These are phyloP conservation scores for Pichia scutulata DNA, from an alignment of 805 yeast species.

Conservation along the genomic window DNA sequence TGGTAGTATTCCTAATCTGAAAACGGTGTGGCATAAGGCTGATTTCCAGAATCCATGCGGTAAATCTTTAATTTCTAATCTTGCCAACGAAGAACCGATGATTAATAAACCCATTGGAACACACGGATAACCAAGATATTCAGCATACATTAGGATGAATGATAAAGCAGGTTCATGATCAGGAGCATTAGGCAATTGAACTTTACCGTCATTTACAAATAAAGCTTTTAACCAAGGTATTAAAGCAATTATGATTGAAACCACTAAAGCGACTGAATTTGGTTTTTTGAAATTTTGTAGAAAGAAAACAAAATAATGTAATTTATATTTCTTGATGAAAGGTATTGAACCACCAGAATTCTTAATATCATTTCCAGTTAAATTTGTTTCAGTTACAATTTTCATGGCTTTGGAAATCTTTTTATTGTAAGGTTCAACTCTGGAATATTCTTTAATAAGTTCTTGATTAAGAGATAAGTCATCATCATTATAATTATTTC, in stretches of 20 bases:
- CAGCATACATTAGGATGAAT: slow-evolving; percentile 41
- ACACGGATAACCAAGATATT: slow-evolving; percentile 43
- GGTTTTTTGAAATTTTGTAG: slow-evolving; percentile 43
- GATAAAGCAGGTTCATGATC: slow-evolving; percentile 48
- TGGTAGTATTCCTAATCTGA: slow-evolving; percentile 40
- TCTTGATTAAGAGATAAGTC: slow-evolving; percentile 22
- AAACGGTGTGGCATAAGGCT: slow-evolving; percentile 35
- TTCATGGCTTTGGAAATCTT: slow-evolving; percentile 23
- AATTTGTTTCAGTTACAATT: slow-evolving; percentile 29
- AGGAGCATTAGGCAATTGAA: slow-evolving; percentile 33
- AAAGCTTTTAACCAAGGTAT: slow-evolving; percentile 47
- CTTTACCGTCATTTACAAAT: slow-evolving; percentile 30
- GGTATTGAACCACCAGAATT: slow-evolving; percentile 19
- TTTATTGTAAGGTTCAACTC: slow-evolving; percentile 27
- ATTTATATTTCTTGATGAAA: slow-evolving; percentile 24
- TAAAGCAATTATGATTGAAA: slow-evolving; percentile 42
- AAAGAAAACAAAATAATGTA: slow-evolving; percentile 26
- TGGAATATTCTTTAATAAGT: slow-evolving; percentile 29
- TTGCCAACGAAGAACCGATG: slow-evolving; percentile 46
- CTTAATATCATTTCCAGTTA: slow-evolving; percentile 20
- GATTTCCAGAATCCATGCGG: slow-evolving; percentile 53
- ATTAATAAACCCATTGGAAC: slow-evolving; percentile 49
- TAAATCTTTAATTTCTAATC: slow-evolving; percentile 38
- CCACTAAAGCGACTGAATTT: slow-evolving; percentile 37
- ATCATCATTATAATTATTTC: slow-evolving; percentile 11